Conservation (phyloP, 2,329 filamentous ascomycete genomes). For the Paraconiothyrium brasiliense region DNA sequence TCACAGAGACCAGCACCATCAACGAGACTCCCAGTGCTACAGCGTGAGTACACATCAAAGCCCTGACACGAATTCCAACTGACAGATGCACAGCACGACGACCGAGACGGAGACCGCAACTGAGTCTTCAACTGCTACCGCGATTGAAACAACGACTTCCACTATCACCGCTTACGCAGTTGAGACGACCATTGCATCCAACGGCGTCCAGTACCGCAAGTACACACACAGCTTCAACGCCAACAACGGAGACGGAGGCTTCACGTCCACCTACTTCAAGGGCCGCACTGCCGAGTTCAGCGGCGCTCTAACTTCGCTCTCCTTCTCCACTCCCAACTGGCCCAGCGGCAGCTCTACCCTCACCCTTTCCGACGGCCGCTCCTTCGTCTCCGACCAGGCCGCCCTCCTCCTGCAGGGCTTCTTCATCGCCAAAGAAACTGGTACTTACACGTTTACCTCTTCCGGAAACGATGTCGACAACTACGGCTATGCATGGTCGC, state of each 20-base stretch:
- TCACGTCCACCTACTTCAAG: neutral
- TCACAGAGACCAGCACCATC: neutral
- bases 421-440: conserved; percentile 2
- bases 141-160: neutral
- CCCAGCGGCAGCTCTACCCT: neutral
- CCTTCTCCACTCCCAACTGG: neutral
- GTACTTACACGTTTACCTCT: neutral
- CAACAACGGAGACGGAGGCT: neutral
- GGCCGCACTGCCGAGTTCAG: neutral
- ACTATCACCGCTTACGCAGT: neutral
- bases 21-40: neutral
- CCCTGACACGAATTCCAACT: neutral
- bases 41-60: neutral
- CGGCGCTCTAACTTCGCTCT: neutral
- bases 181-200: neutral
- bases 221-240: neutral
- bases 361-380: neutral
- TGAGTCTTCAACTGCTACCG: neutral
- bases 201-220: neutral
- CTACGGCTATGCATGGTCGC: neutral
- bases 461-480: neutral
- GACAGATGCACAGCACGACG: neutral
- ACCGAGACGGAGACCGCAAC: neutral
- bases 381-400: neutral
- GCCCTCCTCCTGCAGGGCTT: neutral